Evolutionary conservation across 2,329 filamentous ascomycete genomes (phyloP).

Genomic region (Eurotiales sp.): DNA sequence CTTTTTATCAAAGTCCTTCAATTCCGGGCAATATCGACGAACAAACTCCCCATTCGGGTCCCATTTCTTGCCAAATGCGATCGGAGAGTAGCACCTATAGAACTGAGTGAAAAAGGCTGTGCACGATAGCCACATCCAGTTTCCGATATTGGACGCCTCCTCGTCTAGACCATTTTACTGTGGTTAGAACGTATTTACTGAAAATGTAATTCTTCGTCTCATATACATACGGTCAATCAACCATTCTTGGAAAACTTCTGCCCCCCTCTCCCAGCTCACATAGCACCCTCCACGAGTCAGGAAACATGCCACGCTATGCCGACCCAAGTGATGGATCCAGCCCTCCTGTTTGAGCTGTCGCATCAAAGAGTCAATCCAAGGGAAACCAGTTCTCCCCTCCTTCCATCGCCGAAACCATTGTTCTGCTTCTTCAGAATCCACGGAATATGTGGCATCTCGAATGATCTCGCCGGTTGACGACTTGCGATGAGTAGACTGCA

Average conservation of each 20-base stretch:
- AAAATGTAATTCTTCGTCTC: not conserved
- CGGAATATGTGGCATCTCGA: constrained; percentile 58
- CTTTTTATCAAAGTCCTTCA: constrained; percentile 59
- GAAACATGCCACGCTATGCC: constrained; percentile 76
- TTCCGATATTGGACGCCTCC: constrained; percentile 24
- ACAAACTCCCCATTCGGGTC: constrained; percentile 64
- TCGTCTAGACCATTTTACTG: not conserved
- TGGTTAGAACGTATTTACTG: not conserved
- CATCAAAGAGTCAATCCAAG: constrained; percentile 79
- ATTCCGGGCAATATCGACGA: constrained; percentile 63
- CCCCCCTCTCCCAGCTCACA: constrained; percentile 73
- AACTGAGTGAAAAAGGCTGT: constrained; percentile 59
- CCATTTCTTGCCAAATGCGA: constrained; percentile 73
- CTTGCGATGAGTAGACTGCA: constrained; percentile 55
- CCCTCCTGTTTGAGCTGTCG: constrained; percentile 67
- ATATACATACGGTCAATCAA: constrained; percentile 57
- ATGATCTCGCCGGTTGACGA: constrained; percentile 37
- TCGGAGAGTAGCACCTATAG: constrained; percentile 44
- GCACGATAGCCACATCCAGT: constrained; percentile 58
- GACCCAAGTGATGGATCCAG: constrained; percentile 76
- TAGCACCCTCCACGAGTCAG: constrained; percentile 77
- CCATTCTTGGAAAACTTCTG: constrained; percentile 73
- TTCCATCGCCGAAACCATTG: constrained; percentile 67
- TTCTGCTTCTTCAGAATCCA: constrained; percentile 62
- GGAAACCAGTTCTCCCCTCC: constrained; percentile 67